A percentile compares a stretch with the other conserved stretches of the same genome.
Conservation (phyloP, 441 rosid species). For the Pelargonium myrrhifolium region DNA sequence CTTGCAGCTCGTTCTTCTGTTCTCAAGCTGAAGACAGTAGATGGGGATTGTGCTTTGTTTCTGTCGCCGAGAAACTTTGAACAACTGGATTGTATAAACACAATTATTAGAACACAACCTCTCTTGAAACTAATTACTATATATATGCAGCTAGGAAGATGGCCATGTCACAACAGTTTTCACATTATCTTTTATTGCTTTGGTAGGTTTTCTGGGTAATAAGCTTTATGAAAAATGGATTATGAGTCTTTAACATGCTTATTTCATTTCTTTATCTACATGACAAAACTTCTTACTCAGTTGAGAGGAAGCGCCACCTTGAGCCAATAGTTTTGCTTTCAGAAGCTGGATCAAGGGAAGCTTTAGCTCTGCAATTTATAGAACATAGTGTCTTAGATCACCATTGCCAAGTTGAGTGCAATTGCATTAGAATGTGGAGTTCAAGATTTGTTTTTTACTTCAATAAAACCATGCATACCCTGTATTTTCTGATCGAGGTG, state of each 20-base stretch:
- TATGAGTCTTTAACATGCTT: too few relatives aligned
- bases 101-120: not conserved
- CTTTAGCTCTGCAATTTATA: slow-evolving; percentile 37
- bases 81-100: not conserved
- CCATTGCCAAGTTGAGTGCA: not conserved
- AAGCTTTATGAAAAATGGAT: too few relatives aligned
- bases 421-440: not conserved
- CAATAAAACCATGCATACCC: slow-evolving; percentile 33
- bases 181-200: too few relatives aligned
- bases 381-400: not conserved
- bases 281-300: slow-evolving; percentile 32
- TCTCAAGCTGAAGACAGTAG: not conserved
- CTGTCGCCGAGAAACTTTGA: not conserved
- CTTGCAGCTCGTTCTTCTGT: not conserved
- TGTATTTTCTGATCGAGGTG: slow-evolving; percentile 50
- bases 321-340: slow-evolving; percentile 50
- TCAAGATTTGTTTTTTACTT: not conserved
- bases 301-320: slow-evolving; percentile 58
- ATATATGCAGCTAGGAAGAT: not conserved
- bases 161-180: too few relatives aligned
- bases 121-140: not conserved
- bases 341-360: slow-evolving; percentile 35
- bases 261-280: too few relatives aligned
- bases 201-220: too few relatives aligned
- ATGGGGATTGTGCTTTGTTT: not conserved